Conservation (phyloP, 768 basidiomycete species). For the Serendipita sp. region DNA sequence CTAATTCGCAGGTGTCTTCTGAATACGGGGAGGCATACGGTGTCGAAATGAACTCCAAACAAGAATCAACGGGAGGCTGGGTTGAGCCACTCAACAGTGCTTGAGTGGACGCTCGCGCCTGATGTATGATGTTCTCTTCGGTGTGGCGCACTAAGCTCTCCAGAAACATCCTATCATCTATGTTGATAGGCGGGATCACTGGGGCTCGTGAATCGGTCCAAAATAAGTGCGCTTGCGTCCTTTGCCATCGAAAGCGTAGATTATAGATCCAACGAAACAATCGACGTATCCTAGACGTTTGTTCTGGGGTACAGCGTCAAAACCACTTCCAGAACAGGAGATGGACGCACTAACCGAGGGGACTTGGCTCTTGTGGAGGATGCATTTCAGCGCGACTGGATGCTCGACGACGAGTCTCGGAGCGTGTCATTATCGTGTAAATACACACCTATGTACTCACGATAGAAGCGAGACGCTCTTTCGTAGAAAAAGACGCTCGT, state of each 20-base stretch:
- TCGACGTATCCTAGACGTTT: neutral
- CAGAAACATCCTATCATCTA: neutral
- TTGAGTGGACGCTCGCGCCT: neutral
- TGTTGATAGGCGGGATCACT: constrained; percentile 2
- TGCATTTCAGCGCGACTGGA: neutral
- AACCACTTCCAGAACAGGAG: neutral
- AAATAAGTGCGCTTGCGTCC: neutral
- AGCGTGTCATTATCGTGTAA: neutral
- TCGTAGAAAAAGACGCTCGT: too few relatives aligned
- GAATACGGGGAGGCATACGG: neutral
- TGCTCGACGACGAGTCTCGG: neutral
- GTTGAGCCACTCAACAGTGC: neutral
- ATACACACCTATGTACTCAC: too few relatives aligned
- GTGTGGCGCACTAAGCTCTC: neutral
- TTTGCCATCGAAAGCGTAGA: neutral
- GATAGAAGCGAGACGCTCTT: too few relatives aligned
- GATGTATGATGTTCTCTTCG: neutral
- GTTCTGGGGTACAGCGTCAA: neutral
- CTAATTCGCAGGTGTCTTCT: neutral
- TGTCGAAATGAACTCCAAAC: neutral
- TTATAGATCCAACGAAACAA: neutral
- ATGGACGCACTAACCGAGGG: neutral
- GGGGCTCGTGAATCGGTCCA: neutral
- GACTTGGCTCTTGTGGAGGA: neutral
- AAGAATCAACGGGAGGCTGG: neutral